Evolutionary conservation across 805 yeast genomes (phyloP).

Genomic region (Zygoascus bituminiphila): DNA sequence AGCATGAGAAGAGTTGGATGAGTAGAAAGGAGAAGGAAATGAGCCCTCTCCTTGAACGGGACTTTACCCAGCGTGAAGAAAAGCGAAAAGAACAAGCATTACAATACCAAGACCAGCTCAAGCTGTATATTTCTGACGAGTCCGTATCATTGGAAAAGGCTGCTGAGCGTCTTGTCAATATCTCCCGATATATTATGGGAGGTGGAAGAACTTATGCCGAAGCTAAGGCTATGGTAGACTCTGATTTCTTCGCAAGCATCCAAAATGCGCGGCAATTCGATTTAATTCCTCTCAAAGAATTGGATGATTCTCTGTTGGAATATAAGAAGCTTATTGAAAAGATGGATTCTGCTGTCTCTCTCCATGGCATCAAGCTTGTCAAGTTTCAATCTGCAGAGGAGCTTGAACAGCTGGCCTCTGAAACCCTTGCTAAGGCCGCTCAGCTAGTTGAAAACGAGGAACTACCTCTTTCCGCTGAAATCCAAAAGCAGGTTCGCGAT

Average conservation of each 20-base stretch:
- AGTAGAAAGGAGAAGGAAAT: slow-evolving; percentile 59
- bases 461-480: slow-evolving; percentile 20
- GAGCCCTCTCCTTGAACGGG: slow-evolving; percentile 42
- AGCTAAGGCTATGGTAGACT: slow-evolving; percentile 52
- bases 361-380: slow-evolving; percentile 39
- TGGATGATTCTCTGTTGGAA: slow-evolving; percentile 20
- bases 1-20: slow-evolving; percentile 51
- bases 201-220: slow-evolving; percentile 52
- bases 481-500: slow-evolving; percentile 33
- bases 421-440: slow-evolving; percentile 18
- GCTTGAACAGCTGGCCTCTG: slow-evolving; percentile 22
- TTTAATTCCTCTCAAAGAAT: slow-evolving; percentile 27
- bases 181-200: slow-evolving; percentile 48
- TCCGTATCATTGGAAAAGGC: slow-evolving; percentile 27
- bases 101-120: slow-evolving; percentile 26
- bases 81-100: slow-evolving; percentile 30
- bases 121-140: slow-evolving; percentile 27
- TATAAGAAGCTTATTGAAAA: slow-evolving; percentile 26
- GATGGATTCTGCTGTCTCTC: slow-evolving; percentile 40
- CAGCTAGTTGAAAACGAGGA: slow-evolving; percentile 8
- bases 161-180: slow-evolving; percentile 44
- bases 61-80: slow-evolving; percentile 34
- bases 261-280: slow-evolving; percentile 28
- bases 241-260: slow-evolving; percentile 34
- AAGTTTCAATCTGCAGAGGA: slow-evolving; percentile 32